Evolutionary conservation across 805 yeast genomes (phyloP).

Genomic region (Maudiozyma barnettii): DNA sequence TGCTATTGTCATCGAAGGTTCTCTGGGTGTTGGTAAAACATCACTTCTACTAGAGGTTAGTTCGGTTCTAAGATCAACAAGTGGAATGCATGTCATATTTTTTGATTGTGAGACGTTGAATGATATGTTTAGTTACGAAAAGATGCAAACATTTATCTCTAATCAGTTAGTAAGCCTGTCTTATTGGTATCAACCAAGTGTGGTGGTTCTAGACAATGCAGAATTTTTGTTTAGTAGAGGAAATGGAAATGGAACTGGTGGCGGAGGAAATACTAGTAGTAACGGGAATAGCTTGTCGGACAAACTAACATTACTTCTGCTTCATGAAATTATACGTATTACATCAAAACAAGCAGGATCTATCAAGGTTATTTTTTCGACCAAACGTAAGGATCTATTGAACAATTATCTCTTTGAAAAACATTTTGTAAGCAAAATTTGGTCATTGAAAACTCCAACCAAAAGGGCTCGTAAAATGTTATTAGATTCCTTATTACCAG

Average conservation of each 20-base stretch:
- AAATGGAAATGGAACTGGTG: too few relatives aligned
- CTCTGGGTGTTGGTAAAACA: slow-evolving; percentile 78
- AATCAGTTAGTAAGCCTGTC: slow-evolving; percentile 34
- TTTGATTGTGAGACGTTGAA: slow-evolving; percentile 42
- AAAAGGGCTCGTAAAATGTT: slow-evolving; percentile 48
- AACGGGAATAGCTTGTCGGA: slow-evolving; percentile 33
- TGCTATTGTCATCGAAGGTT: slow-evolving; percentile 60
- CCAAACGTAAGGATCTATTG: slow-evolving; percentile 54
- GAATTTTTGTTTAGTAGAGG: slow-evolving; percentile 45
- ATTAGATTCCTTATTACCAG: slow-evolving; percentile 34
- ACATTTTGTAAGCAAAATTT: slow-evolving; percentile 59
- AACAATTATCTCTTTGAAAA: slow-evolving; percentile 53
- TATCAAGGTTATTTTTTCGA: slow-evolving; percentile 52
- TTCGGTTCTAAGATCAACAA: slow-evolving; percentile 11
- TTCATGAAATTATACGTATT: slow-evolving; percentile 37
- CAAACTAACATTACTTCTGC: slow-evolving; percentile 56
- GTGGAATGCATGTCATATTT: slow-evolving; percentile 36
- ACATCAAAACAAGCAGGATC: slow-evolving; percentile 27
- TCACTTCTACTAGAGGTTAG: slow-evolving; percentile 38
- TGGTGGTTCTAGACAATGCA: slow-evolving; percentile 67
- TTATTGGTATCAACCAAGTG: slow-evolving; percentile 71
- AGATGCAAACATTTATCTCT: slow-evolving; percentile 37
- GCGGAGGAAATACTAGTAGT: slow-evolving; percentile 43
- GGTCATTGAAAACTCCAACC: slow-evolving; percentile 58
- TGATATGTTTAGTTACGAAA: slow-evolving; percentile 19